These are phyloP conservation scores for Apiosordaria backusii DNA, from an alignment of 495 filamentous ascomycete species.

Conservation along the genomic window DNA sequence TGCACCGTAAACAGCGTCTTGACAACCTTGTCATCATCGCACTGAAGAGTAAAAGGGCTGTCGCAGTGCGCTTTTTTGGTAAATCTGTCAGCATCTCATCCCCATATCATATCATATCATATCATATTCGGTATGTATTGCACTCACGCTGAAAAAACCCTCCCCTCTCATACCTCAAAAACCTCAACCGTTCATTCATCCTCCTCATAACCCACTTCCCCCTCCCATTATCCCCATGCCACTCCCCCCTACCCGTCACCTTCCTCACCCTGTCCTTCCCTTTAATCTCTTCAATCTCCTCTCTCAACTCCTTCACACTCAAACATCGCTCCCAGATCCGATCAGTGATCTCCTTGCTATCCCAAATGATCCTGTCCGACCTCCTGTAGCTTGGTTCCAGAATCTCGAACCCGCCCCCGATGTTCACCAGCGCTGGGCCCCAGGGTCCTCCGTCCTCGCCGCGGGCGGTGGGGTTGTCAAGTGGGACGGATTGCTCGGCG, in stretches of 20 bases:
- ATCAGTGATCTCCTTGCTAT: slow-evolving; percentile 57
- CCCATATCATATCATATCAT: no score
- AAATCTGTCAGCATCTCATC: no score
- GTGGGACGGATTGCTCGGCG: slow-evolving; percentile 45
- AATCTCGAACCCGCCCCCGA: slow-evolving; percentile 58
- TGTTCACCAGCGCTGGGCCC: slow-evolving; percentile 66
- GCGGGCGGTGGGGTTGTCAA: background rate
- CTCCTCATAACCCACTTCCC: slow-evolving; percentile 51
- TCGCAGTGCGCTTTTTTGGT: slow-evolving; percentile 85
- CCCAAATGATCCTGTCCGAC: slow-evolving; percentile 73
- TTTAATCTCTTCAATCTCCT: slow-evolving; percentile 19
- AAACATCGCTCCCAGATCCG: slow-evolving; percentile 56
- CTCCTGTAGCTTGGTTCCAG: slow-evolving; percentile 57
- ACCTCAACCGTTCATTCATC: slow-evolving; percentile 75
- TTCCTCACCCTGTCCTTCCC: slow-evolving; percentile 16
- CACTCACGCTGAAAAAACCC: slow-evolving; percentile 69
- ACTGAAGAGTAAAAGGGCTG: slow-evolving; percentile 56
- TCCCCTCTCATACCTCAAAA: slow-evolving; percentile 71
- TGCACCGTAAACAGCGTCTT: slow-evolving; percentile 77
- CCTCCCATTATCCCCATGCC: slow-evolving; percentile 10
- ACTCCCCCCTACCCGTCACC: slow-evolving; percentile 6
- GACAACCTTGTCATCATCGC: slow-evolving; percentile 33
- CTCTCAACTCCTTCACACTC: slow-evolving; percentile 28
- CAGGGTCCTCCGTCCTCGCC: slow-evolving; percentile 35
- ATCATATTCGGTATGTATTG: no score